phyloP scores from a whole-genome alignment of 2,329 filamentous ascomycete species.

The Beauveria sp. region DNA sequence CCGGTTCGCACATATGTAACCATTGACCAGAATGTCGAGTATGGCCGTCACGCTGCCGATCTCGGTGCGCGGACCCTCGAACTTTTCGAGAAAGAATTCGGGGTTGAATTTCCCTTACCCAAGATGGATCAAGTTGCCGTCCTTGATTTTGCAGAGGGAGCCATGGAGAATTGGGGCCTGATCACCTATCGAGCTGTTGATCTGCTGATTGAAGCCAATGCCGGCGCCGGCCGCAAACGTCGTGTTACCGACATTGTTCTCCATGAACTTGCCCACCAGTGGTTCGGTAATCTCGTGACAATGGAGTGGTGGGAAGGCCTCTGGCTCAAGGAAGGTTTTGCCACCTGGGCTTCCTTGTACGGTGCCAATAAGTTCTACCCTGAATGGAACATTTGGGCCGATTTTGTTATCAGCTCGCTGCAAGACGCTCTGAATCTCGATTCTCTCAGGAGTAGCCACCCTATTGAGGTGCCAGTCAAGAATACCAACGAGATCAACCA shows the following conservation, averaged over 20 bases:
- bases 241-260: conserved; percentile 92
- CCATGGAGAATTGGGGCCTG: conserved; percentile 98
- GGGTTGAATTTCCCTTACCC: conserved; percentile 57
- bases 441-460: conserved; percentile 87
- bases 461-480: conserved; percentile 94
- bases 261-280: conserved; percentile 94
- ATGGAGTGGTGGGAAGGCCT: conserved; percentile 99
- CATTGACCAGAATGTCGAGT: conserved; percentile 80
- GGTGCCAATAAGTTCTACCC: conserved; percentile 93
- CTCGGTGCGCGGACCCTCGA: conserved; percentile 82
- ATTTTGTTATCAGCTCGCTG: conserved; percentile 86
- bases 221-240: conserved; percentile 86
- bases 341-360: conserved; percentile 49
- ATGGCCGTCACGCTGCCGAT: conserved; percentile 83
- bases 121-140: conserved; percentile 70
- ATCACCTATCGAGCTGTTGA: conserved; percentile 86
- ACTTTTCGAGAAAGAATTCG: conserved; percentile 94
- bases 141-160: conserved; percentile 89
- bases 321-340: conserved; percentile 93
- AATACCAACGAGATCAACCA: conserved; percentile 94
- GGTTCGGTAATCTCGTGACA: conserved; percentile 95
- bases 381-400: conserved; percentile 97
- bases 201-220: conserved; percentile 79
- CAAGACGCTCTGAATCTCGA: conserved; percentile 83
- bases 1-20: conserved; percentile 90